A percentile compares a stretch with the other conserved stretches of the same genome.
Evolutionary conservation across 805 yeast species (phyloP).

Genomic region (Candida endomychidarum): DNA sequence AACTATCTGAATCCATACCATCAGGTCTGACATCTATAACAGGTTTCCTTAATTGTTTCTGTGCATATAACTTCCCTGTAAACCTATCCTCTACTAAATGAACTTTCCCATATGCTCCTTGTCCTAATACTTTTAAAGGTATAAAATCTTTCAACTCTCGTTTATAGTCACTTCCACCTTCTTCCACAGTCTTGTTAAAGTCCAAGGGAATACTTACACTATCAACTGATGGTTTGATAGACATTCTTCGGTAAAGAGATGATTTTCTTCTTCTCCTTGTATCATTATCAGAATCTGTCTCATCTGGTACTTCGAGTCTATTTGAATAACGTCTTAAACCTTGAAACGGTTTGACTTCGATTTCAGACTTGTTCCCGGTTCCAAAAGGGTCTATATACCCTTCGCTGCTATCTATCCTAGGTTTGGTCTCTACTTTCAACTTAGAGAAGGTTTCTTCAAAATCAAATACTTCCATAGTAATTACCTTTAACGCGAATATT

Average conservation of each 20-base stretch:
- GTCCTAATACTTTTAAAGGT: slow-evolving; percentile 44
- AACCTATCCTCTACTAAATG: slow-evolving; percentile 38
- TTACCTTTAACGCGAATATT: slow-evolving; percentile 2
- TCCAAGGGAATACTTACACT: slow-evolving; percentile 15
- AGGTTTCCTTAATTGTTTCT: slow-evolving; percentile 43
- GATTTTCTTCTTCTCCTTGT: slow-evolving; percentile 12
- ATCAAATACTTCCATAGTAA: slow-evolving; percentile 4
- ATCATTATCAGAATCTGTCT: not conserved
- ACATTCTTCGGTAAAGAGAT: slow-evolving; percentile 16
- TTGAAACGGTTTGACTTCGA: slow-evolving; percentile 5
- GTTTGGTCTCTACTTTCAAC: not conserved
- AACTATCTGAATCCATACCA: too few relatives aligned
- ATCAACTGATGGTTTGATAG: slow-evolving; percentile 14
- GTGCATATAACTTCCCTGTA: slow-evolving; percentile 42
- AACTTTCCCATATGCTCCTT: slow-evolving; percentile 47
- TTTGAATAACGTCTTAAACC: not conserved
- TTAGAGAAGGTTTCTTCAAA: slow-evolving; percentile 2
- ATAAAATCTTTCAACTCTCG: slow-evolving; percentile 29
- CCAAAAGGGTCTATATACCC: too few relatives aligned
- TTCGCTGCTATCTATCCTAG: too few relatives aligned
- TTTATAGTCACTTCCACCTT: slow-evolving; percentile 2
- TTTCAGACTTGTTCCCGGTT: too few relatives aligned
- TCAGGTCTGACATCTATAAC: slow-evolving; percentile 21
- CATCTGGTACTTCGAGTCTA: not conserved
- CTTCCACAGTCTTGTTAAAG: slow-evolving; percentile 10